phyloP scores from a whole-genome alignment of 1,284 basidiomycete species.

The Microbotryum saponariae region DNA sequence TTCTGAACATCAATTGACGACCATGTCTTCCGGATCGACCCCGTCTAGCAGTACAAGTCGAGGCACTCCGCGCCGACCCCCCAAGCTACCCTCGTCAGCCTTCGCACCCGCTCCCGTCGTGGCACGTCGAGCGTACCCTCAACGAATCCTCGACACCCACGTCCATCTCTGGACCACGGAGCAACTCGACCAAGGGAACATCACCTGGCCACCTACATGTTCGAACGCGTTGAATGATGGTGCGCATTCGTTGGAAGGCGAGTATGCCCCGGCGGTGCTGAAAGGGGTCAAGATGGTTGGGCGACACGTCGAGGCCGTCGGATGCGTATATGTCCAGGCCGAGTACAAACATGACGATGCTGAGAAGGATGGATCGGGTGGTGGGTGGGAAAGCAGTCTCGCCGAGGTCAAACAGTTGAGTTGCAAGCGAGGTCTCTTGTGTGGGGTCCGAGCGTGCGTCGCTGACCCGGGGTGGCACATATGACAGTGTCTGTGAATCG shows the following conservation, averaged over 20 bases:
- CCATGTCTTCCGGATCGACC: too few relatives aligned
- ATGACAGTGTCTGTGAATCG: slow-evolving; percentile 12
- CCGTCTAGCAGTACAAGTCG: too few relatives aligned
- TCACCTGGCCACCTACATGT: slow-evolving; percentile 12
- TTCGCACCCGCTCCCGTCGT: slow-evolving; percentile 6
- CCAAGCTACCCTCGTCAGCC: slow-evolving; percentile 19
- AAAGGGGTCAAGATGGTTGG: slow-evolving; percentile 4
- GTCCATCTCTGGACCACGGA: slow-evolving; percentile 18
- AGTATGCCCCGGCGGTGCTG: too few relatives aligned
- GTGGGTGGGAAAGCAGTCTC: slow-evolving; percentile 23
- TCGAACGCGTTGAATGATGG: too few relatives aligned
- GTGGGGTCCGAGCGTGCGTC: background rate
- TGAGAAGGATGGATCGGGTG: slow-evolving; percentile 15
- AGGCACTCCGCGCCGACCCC: slow-evolving; percentile 4
- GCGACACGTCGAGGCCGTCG: background rate
- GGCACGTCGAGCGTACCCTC: slow-evolving; percentile 7
- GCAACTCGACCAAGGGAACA: slow-evolving; percentile 9
- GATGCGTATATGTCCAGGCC: slow-evolving; percentile 22
- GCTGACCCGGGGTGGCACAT: background rate
- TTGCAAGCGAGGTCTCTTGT: background rate
- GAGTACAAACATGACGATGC: slow-evolving; percentile 15
- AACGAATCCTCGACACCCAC: slow-evolving; percentile 19
- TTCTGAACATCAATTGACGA: too few relatives aligned
- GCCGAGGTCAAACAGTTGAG: slow-evolving; percentile 24
- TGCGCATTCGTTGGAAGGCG: too few relatives aligned